Evolutionary conservation across 2,329 filamentous ascomycete genomes (phyloP), one percentile per base, ranked within the genome.

Genomic region (Claviceps arundinis): DNA sequence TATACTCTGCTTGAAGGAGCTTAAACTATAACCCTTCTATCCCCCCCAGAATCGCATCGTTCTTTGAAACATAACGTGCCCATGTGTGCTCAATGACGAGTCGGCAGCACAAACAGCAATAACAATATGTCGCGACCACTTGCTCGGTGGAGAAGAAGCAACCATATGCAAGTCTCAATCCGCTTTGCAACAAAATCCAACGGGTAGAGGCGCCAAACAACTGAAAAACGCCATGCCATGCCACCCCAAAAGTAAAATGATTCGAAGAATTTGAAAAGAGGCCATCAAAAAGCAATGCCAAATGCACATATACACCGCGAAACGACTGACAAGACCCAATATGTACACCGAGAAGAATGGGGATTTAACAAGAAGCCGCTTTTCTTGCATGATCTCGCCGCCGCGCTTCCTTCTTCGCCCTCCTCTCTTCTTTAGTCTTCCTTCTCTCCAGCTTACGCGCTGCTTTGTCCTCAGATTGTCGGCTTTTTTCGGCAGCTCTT

Each of bases 381-480:
- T 19, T 59, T 48, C 64, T 61, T 56, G 67, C 64, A 51, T 65
- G 62, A 58, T 69, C 37, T 37, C 50, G 45, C 59, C 68, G 68
- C 63, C 68, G 72, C 53, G 68, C 70, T 59, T 72, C 70, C 55
- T 72, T 72, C 54, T 63, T 66, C 14, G 65, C 70, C 45, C 68
- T 65, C 47, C 72, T 78, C 52, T 75, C 74, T 55, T 75, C 73
- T 22, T 62, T 61, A 26, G 55, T 59, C 34, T 40, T 52, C 2
- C 56, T 58, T 24, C 41, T 51, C 2, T 57, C 56, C 8, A 57
- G 56, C 52, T 57, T 63, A 22, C 55, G 56, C 26, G 50, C 47
- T 3, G 56, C 59, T 9, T 61, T 58, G 19, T 59, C 59, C 37
- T 62, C 61, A 45, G 66, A 66, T 7, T 58, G 55, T 56, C 60